Conservation (phyloP, 805 yeast genomes). For the Schwanniomyces polymorphus region DNA sequence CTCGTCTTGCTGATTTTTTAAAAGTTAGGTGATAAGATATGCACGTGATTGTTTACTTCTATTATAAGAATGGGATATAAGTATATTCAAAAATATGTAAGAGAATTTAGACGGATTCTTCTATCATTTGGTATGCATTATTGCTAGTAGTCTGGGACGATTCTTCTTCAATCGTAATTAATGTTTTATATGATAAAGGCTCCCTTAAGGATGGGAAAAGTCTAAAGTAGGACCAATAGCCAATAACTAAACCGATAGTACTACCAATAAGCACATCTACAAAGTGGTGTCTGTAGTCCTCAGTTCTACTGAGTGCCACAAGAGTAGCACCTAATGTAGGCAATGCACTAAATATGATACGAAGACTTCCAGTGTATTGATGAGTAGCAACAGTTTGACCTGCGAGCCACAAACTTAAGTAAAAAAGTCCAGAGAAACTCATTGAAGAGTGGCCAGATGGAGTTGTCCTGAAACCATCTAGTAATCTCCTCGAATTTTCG, state of each 20-base stretch:
- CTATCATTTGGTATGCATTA: neutral
- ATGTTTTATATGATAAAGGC: slow-evolving; percentile 41
- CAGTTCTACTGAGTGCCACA: slow-evolving; percentile 83
- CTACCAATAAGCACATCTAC: slow-evolving; percentile 79
- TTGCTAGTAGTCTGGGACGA: neutral
- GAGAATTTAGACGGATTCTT: neutral
- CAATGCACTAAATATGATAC: slow-evolving; percentile 49
- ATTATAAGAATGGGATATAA: neutral
- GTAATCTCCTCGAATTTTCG: slow-evolving; percentile 37
- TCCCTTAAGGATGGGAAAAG: slow-evolving; percentile 45
- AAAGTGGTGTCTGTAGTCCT: slow-evolving; percentile 93
- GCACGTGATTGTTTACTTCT: neutral
- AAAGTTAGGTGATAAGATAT: neutral
- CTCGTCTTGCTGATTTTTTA: neutral
- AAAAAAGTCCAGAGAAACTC: slow-evolving; percentile 68
- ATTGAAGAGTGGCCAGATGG: slow-evolving; percentile 81
- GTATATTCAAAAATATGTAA: neutral
- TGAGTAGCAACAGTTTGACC: slow-evolving; percentile 59
- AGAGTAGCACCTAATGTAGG: slow-evolving; percentile 69
- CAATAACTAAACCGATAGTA: slow-evolving; percentile 60
- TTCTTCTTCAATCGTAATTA: slow-evolving; percentile 16
- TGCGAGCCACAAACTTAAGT: slow-evolving; percentile 59
- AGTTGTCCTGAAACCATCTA: slow-evolving; percentile 79
- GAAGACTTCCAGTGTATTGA: slow-evolving; percentile 60
- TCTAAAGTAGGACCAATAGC: slow-evolving; percentile 56